Conservation (phyloP, 192 early-diverging fungal species). For the Podila verticillata region DNA sequence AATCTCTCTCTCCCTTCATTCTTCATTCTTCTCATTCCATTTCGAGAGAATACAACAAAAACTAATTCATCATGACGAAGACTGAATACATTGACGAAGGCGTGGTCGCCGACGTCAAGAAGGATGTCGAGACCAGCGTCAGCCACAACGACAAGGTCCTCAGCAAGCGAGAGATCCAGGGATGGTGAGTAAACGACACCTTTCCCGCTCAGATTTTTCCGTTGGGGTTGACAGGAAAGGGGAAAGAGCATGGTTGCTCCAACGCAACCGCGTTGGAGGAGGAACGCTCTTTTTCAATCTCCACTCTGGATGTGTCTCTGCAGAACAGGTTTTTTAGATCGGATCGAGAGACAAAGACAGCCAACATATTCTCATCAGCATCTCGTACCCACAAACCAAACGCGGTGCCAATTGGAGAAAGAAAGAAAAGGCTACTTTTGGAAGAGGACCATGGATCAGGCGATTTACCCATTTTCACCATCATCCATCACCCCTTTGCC, state of each 20-base stretch:
- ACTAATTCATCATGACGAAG: constrained; percentile 16
- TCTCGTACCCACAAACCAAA: no score
- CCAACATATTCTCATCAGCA: no score
- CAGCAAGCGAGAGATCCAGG: constrained; percentile 47
- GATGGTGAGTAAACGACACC: constrained; percentile 18
- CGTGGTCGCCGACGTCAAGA: not conserved
- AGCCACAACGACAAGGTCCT: constrained; percentile 7
- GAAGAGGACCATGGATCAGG: no score
- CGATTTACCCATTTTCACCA: no score
- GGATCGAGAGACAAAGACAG: not conserved
- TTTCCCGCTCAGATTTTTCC: not conserved
- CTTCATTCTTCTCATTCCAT: not conserved
- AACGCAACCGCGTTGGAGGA: not conserved
- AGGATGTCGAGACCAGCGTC: not conserved
- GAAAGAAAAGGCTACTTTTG: no score
- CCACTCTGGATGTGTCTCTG: not conserved
- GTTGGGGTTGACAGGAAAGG: not conserved
- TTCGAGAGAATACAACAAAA: no score
- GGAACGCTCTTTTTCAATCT: constrained; percentile 3
- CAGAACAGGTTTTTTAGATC: not conserved
- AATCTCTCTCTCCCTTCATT: not conserved
- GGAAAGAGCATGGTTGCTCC: not conserved
- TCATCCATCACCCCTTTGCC: no score
- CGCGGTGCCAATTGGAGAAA: no score
- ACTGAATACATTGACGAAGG: constrained; percentile 2